A percentile compares a stretch with the other conserved stretches of the same genome.
phyloP scores from a whole-genome alignment of 164 flowering plant genomes.

The Tetracentron sinense region DNA sequence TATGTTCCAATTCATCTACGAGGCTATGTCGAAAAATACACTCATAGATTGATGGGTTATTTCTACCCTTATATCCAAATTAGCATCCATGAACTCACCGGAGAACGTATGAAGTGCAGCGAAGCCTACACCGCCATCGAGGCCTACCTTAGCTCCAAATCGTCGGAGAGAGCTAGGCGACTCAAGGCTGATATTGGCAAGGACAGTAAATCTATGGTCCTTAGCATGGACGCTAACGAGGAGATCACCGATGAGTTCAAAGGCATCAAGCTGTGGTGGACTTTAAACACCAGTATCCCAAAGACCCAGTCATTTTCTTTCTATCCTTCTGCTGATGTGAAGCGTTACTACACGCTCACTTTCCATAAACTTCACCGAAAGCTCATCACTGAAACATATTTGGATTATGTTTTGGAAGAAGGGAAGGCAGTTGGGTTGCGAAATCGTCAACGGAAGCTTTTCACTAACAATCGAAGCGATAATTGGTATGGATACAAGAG shows the following conservation, averaged over 20 bases:
- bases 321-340: constrained; percentile 11
- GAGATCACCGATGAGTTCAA: constrained; percentile 22
- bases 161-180: constrained; percentile 19
- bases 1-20: constrained; percentile 11
- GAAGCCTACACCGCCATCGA: constrained; percentile 25
- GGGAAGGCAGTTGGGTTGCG: constrained; percentile 25
- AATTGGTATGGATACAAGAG: background rate
- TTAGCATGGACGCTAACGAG: constrained; percentile 22
- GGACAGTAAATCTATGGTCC: constrained; percentile 11
- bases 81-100: constrained; percentile 20
- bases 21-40: background rate
- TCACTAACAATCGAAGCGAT: constrained; percentile 21
- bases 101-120: constrained; percentile 14
- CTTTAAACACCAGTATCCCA: constrained; percentile 6
- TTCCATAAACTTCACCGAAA: constrained; percentile 29
- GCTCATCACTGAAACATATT: constrained; percentile 15
- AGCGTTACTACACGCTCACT: constrained; percentile 25
- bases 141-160: constrained; percentile 20
- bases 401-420: constrained; percentile 27
- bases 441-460: constrained; percentile 31
- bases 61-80: constrained; percentile 26
- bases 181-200: constrained; percentile 26
- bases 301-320: constrained; percentile 2
- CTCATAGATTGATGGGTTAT: background rate
- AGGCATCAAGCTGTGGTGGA: constrained; percentile 29